A percentile compares a stretch with the other conserved stretches of the same genome.
Evolutionary conservation across 768 basidiomycete species (phyloP).

Genomic region (Fistulinella prunicolor): DNA sequence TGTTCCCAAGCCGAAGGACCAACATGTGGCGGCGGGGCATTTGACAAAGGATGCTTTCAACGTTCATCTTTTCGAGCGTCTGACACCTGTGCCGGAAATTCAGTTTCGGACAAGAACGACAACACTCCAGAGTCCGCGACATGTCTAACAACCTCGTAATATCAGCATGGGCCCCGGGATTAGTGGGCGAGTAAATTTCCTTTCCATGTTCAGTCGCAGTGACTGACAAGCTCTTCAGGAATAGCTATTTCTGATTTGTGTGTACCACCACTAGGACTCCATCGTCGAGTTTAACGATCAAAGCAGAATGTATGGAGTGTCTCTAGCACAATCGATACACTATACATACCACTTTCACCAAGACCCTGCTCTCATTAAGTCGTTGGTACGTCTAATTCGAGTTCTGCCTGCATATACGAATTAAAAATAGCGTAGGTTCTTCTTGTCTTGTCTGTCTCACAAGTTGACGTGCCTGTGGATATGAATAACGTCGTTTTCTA

Average conservation of each 20-base stretch:
- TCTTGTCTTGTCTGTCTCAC: constrained; percentile 9
- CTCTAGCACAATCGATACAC: constrained; percentile 2
- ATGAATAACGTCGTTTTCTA: background rate
- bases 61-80: too few relatives aligned
- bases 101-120: too few relatives aligned
- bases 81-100: too few relatives aligned
- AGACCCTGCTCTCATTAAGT: constrained; percentile 5
- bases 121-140: too few relatives aligned
- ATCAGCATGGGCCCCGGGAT: constrained; percentile 10
- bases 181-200: constrained; percentile 7
- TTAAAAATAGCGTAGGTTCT: constrained; percentile 5
- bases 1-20: too few relatives aligned
- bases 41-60: too few relatives aligned
- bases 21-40: too few relatives aligned
- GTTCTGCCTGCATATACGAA: background rate
- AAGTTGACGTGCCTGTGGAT: background rate
- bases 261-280: background rate
- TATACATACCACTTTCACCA: constrained; percentile 8
- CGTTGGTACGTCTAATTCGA: constrained; percentile 3
- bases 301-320: constrained; percentile 11
- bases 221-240: constrained; percentile 1
- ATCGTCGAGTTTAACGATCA: background rate
- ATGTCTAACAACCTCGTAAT: constrained; percentile 6
- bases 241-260: constrained; percentile 2
- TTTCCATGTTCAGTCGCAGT: background rate